Percentiles rank a stretch among this genome's conserved stretches.
Evolutionary conservation across 306 rosid species (phyloP).

Genomic region (Rosa chinensis): DNA sequence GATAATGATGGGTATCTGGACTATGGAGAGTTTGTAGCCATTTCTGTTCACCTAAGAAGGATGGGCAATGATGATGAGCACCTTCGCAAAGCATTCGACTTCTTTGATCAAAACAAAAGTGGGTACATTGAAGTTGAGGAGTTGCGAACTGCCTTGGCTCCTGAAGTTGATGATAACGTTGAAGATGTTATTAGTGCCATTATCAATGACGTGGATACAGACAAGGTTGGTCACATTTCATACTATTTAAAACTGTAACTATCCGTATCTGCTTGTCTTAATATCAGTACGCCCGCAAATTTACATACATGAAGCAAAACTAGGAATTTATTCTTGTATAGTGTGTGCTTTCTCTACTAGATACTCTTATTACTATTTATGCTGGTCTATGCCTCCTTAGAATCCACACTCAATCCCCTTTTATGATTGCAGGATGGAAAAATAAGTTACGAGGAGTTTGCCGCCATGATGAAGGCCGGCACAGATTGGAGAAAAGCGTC

Average conservation of each 20-base stretch:
- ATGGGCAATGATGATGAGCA: slow-evolving; percentile 81
- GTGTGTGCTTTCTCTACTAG: not conserved
- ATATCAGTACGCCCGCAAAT: not conserved
- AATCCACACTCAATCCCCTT: not conserved
- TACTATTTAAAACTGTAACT: not conserved
- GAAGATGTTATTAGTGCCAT: slow-evolving; percentile 83
- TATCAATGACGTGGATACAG: slow-evolving; percentile 88
- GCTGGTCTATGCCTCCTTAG: slow-evolving; percentile 4
- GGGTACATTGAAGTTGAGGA: slow-evolving; percentile 87
- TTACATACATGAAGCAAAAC: not conserved
- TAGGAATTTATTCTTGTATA: not conserved
- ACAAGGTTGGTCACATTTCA: slow-evolving; percentile 58
- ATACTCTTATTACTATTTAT: not conserved
- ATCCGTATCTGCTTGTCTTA: not conserved
- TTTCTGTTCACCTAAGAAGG: slow-evolving; percentile 77
- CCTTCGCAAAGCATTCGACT: slow-evolving; percentile 78
- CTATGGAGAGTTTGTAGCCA: slow-evolving; percentile 86
- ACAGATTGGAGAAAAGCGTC: slow-evolving; percentile 99
- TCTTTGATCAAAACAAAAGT: slow-evolving; percentile 69
- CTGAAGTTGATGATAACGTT: slow-evolving; percentile 54
- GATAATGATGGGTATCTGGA: slow-evolving; percentile 84
- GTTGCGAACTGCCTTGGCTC: slow-evolving; percentile 52
- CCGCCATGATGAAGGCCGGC: slow-evolving; percentile 94
- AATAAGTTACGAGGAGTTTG: slow-evolving; percentile 86
- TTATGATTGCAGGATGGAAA: slow-evolving; percentile 68